These are phyloP conservation scores for Pleoardoris graminearum DNA, from an alignment of 2,329 filamentous ascomycete species.

Conservation along the genomic window DNA sequence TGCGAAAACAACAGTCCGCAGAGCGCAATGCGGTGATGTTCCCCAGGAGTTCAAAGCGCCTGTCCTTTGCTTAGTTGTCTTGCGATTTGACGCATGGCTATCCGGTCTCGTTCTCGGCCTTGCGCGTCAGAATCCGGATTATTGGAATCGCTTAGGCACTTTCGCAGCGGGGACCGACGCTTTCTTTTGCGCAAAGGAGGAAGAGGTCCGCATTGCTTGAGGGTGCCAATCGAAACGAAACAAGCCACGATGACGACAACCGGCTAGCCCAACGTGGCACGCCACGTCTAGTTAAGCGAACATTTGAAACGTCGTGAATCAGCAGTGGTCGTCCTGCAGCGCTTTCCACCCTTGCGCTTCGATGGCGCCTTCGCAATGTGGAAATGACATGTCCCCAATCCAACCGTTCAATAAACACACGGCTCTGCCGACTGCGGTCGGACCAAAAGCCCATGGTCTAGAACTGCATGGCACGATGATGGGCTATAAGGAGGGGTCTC, in stretches of 20 bases:
- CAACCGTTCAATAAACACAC: slow-evolving; percentile 7
- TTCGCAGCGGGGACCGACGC: slow-evolving; percentile 33
- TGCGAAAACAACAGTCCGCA: slow-evolving; percentile 21
- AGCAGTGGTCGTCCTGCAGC: slow-evolving; percentile 2
- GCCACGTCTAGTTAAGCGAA: slow-evolving; percentile 19
- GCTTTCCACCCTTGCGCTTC: slow-evolving; percentile 14
- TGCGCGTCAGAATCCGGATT: slow-evolving; percentile 10
- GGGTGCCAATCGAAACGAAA: not conserved
- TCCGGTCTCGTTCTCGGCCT: slow-evolving; percentile 35
- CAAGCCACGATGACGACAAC: not conserved
- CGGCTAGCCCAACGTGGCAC: not conserved
- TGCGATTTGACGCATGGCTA: slow-evolving; percentile 29
- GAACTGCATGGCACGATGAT: slow-evolving; percentile 17
- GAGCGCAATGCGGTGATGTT: slow-evolving; percentile 22
- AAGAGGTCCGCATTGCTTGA: slow-evolving; percentile 26
- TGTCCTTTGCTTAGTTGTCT: slow-evolving; percentile 34
- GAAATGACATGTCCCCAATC: slow-evolving; percentile 9
- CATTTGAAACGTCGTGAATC: slow-evolving; percentile 19
- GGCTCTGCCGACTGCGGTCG: not conserved
- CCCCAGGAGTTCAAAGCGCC: slow-evolving; percentile 23
- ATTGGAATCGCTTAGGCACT: slow-evolving; percentile 35
- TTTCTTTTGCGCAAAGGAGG: slow-evolving; percentile 22
- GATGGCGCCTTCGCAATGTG: not conserved
- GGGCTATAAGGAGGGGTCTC: slow-evolving; percentile 20
- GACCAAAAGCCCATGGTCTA: slow-evolving; percentile 2